These are phyloP conservation scores for Fusarium burgessii DNA, from an alignment of 2,329 filamentous ascomycete species.

Conservation along the genomic window DNA sequence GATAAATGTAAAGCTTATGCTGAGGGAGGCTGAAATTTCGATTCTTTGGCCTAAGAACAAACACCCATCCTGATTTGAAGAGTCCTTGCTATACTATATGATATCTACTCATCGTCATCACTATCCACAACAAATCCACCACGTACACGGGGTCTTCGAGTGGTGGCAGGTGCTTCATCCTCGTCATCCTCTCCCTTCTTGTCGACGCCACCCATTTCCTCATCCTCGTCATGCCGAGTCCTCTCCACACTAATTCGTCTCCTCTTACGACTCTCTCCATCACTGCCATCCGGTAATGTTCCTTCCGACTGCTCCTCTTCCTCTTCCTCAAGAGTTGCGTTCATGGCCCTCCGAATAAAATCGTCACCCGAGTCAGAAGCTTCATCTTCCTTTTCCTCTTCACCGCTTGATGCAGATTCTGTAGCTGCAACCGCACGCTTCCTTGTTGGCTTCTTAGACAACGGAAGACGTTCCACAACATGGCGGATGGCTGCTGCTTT, in stretches of 20 bases:
- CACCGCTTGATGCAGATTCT: not conserved
- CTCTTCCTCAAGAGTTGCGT: constrained; percentile 39
- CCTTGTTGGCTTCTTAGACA: constrained; percentile 46
- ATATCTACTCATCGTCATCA: constrained; percentile 63
- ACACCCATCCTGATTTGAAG: too few relatives aligned
- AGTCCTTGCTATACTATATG: not conserved
- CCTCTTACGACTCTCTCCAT: constrained; percentile 54
- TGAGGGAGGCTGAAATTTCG: too few relatives aligned
- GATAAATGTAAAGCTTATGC: not conserved
- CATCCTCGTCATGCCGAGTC: constrained; percentile 30
- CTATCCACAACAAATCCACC: constrained; percentile 70
- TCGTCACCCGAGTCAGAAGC: constrained; percentile 40
- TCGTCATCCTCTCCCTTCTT: constrained; percentile 49
- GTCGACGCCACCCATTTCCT: constrained; percentile 43
- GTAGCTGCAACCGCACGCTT: constrained; percentile 43
- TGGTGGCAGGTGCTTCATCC: constrained; percentile 44
- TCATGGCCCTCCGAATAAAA: constrained; percentile 40
- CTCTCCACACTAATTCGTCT: constrained; percentile 49
- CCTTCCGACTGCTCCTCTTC: constrained; percentile 45
- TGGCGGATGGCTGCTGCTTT: not conserved
- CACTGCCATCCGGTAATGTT: constrained; percentile 48
- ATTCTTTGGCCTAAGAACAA: too few relatives aligned
- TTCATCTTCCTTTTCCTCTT: constrained; percentile 6
- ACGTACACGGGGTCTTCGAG: constrained; percentile 59
- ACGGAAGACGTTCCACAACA: not conserved